phyloP scores from a whole-genome alignment of 208 protist species.

The Novymonas esmeraldas region DNA sequence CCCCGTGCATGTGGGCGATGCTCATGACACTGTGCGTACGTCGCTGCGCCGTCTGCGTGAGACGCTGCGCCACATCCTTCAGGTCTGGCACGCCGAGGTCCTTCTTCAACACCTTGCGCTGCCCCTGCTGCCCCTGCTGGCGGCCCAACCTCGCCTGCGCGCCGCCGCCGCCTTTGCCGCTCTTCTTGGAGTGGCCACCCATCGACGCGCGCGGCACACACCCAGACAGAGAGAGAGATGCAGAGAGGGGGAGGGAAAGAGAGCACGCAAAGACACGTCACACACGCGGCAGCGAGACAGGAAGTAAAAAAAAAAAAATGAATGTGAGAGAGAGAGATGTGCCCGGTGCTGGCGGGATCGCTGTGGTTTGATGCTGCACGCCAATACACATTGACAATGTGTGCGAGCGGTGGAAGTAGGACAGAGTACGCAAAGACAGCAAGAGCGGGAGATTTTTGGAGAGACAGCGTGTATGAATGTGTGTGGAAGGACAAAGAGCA shows the following conservation, averaged over 20 bases:
- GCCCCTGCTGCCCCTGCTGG: conserved; percentile 28
- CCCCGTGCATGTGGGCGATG: conserved; percentile 35
- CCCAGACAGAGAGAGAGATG: no score
- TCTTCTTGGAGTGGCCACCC: conserved; percentile 90
- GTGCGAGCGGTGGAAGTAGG: no score
- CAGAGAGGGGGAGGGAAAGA: neutral
- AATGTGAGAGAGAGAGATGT: neutral
- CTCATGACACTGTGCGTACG: conserved; percentile 79
- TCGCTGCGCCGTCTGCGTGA: conserved; percentile 61
- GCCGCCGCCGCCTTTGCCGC: conserved; percentile 74
- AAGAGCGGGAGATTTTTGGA: no score
- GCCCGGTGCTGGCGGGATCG: no score
- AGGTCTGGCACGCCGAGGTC: conserved; percentile 85
- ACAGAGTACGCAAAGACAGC: no score
- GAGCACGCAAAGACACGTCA: neutral
- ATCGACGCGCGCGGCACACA: no score
- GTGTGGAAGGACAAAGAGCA: no score
- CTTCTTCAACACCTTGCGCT: conserved; percentile 67
- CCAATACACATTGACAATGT: no score
- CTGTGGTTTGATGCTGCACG: no score
- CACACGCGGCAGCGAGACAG: neutral
- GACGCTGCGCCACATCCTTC: conserved; percentile 61
- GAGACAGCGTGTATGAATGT: no score
- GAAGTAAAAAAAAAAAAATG: conserved; percentile 6
- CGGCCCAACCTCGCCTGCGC: conserved; percentile 32